A percentile compares a stretch with the other conserved stretches of the same genome.
Evolutionary conservation across 2,329 filamentous ascomycete genomes (phyloP).

Genomic region (Mariannaea elegans): DNA sequence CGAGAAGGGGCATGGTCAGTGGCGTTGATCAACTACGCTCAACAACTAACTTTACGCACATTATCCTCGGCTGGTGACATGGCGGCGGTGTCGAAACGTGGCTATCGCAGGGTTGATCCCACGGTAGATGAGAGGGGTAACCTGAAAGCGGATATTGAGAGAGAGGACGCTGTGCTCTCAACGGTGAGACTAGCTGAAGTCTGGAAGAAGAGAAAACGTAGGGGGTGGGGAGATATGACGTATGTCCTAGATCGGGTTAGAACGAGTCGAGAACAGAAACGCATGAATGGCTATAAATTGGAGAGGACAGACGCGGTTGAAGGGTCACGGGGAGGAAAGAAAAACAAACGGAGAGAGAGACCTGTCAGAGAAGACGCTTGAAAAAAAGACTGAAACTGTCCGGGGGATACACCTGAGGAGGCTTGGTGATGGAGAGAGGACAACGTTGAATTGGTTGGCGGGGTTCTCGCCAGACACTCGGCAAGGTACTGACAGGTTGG

Average conservation of each 20-base stretch:
- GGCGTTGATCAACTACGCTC: not conserved
- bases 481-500: slow-evolving; percentile 28
- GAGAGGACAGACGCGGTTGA: not conserved
- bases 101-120: slow-evolving; percentile 26
- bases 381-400: slow-evolving; percentile 8
- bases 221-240: slow-evolving; percentile 9
- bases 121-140: slow-evolving; percentile 16
- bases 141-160: slow-evolving; percentile 9
- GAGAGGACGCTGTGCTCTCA: slow-evolving; percentile 15
- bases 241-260: slow-evolving; percentile 12
- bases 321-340: not conserved
- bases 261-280: not conserved
- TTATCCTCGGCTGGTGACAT: slow-evolving; percentile 47
- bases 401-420: slow-evolving; percentile 13
- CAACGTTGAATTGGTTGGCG: slow-evolving; percentile 30
- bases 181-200: slow-evolving; percentile 8
- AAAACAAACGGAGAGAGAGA: not conserved
- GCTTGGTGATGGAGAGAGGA: slow-evolving; percentile 23
- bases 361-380: slow-evolving; percentile 19
- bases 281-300: slow-evolving; percentile 2
- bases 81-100: slow-evolving; percentile 20
- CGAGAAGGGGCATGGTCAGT: slow-evolving; percentile 19
- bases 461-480: slow-evolving; percentile 26
- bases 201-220: slow-evolving; percentile 1
- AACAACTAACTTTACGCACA: slow-evolving; percentile 35